Evolutionary conservation across 805 yeast species (phyloP).

Genomic region (Spathaspora arborariae): DNA sequence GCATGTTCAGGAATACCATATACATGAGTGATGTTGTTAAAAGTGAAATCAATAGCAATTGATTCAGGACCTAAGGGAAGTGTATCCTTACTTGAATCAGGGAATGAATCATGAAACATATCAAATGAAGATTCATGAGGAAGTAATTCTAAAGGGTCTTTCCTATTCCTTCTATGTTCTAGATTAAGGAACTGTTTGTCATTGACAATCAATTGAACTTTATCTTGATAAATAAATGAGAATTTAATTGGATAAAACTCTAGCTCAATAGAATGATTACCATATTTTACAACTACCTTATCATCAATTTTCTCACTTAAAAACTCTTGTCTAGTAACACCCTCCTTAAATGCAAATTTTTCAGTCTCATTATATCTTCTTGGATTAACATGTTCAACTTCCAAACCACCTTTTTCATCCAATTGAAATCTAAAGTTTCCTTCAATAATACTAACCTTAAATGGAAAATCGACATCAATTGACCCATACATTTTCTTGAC

Average conservation of each 20-base stretch:
- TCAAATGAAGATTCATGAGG: constrained; percentile 63
- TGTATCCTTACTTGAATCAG: constrained; percentile 61
- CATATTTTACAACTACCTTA: constrained; percentile 1
- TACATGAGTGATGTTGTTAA: constrained; percentile 57
- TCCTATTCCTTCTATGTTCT: constrained; percentile 67
- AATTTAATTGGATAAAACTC: constrained; percentile 48
- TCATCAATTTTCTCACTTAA: neutral
- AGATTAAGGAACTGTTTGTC: constrained; percentile 67
- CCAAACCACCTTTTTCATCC: constrained; percentile 49
- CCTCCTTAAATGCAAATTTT: constrained; percentile 49
- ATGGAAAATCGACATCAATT: constrained; percentile 43
- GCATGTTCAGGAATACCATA: constrained; percentile 99
- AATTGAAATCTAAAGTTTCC: constrained; percentile 58
- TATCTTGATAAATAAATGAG: constrained; percentile 42
- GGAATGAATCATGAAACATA: constrained; percentile 68
- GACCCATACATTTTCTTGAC: constrained; percentile 1
- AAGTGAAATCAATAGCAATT: constrained; percentile 71
- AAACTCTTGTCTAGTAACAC: neutral
- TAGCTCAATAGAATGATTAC: constrained; percentile 38
- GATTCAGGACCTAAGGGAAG: constrained; percentile 88
- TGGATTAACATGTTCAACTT: constrained; percentile 23
- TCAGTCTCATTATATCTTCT: constrained; percentile 59
- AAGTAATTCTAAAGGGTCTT: constrained; percentile 27
- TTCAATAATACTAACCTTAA: constrained; percentile 52
- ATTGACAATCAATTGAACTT: constrained; percentile 56